phyloP scores from a whole-genome alignment of 352 stramenopile species.

The Globisporangium ultimum region DNA sequence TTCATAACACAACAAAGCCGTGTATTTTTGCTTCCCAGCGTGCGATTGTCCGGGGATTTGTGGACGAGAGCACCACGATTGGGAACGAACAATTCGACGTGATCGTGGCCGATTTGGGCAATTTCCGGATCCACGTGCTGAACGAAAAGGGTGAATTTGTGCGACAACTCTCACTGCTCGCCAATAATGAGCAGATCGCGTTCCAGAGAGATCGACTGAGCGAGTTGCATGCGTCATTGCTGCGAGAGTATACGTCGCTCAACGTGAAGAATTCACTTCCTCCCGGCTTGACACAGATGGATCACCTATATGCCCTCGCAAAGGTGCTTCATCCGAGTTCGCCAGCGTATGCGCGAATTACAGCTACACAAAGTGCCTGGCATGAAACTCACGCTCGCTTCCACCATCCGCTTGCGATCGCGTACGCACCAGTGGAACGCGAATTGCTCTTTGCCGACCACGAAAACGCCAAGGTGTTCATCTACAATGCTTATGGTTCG shows the following conservation, averaged over 20 bases:
- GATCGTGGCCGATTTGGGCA: slow-evolving; percentile 58
- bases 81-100: slow-evolving; percentile 71
- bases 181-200: slow-evolving; percentile 31
- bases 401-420: slow-evolving; percentile 42
- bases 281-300: slow-evolving; percentile 24
- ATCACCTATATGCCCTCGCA: slow-evolving; percentile 29
- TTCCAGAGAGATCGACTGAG: slow-evolving; percentile 39
- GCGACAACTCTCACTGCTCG: slow-evolving; percentile 47
- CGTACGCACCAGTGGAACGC: slow-evolving; percentile 26
- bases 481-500: slow-evolving; percentile 54
- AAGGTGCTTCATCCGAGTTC: slow-evolving; percentile 39
- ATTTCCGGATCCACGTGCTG: slow-evolving; percentile 70
- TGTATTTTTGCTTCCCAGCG: slow-evolving; percentile 17
- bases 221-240: slow-evolving; percentile 19
- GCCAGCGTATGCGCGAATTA: slow-evolving; percentile 33
- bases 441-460: slow-evolving; percentile 48
- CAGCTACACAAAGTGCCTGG: slow-evolving; percentile 23
- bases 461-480: slow-evolving; percentile 42
- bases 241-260: slow-evolving; percentile 31
- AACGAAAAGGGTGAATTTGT: slow-evolving; percentile 52
- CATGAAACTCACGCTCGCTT: slow-evolving; percentile 27
- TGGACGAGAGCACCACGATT: slow-evolving; percentile 26
- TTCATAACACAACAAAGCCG: too few species aligned
- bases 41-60: slow-evolving; percentile 35
- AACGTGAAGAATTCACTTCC: not conserved